Evolutionary conservation across 768 basidiomycete genomes (phyloP), one percentile per base, ranked within the genome.

Genomic region (Coprinopsis sp.): DNA sequence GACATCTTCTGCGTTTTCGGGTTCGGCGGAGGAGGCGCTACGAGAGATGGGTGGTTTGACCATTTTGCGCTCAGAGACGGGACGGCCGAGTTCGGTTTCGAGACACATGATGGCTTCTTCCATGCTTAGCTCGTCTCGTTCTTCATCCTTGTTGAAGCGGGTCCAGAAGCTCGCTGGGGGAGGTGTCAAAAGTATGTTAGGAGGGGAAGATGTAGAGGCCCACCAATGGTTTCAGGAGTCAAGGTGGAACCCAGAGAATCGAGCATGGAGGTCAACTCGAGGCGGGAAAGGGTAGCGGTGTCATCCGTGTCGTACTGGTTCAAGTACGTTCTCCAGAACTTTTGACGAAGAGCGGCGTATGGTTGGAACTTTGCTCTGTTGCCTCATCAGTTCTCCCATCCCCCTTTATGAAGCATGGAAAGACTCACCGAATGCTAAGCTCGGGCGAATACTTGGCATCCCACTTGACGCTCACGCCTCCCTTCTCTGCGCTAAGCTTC

Each of bases 231-330:
- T 34, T 80, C 70, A 0, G 64, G 66, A 6, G 87, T 87, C 39
- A 98, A 78, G 0, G 95, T 98, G 3, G 93, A 96, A 4, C 93
- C 93, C 29, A 99, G 82, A 2, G 94, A 95, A 67, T 97, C 95
- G 33, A 99, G 84, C 89, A 97, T 93, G 10, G 89, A 89, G 0
- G 87, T 89, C 25, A 96, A 73, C 64, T 98, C 96, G 46, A 94
- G 69, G 51, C 84, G 83, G 0, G 91, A 92, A 31, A 94, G 66
- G 1, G 76, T 62, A 18, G 69, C 68, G 0, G 82, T 87, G 51
- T 93, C 89, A 63, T 94, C 92, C 0, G 83, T 77, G 55, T 96
- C 94, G 65, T 97, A 98, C 54, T 94, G 87, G 41, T 78, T 78
- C 31, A 95, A 76, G 62, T 91, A 93, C 52, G 88, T 83, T 2